A percentile compares a stretch with the other conserved stretches of the same genome.
phyloP scores from a whole-genome alignment of 2,329 filamentous ascomycete genomes.

The Chrysoporthe deuterocubensis region DNA sequence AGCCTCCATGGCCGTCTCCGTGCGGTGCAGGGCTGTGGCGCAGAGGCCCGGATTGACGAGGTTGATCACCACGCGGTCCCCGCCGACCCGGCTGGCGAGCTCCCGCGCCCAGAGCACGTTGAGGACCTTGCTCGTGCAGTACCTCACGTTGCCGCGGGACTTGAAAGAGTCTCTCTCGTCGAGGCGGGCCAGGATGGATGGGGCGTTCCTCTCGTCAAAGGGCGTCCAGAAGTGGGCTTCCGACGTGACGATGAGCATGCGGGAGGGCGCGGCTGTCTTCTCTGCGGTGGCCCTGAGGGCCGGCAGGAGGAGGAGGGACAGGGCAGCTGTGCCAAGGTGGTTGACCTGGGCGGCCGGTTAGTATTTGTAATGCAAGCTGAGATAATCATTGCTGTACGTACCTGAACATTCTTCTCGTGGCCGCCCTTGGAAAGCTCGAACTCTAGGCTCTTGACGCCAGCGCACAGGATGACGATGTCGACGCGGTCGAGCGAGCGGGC shows the following conservation, averaged over 20 bases:
- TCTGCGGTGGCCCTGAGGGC: background rate
- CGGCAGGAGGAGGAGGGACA: slow-evolving; percentile 2
- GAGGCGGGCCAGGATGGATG: background rate
- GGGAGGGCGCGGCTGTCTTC: background rate
- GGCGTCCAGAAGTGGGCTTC: slow-evolving; percentile 5
- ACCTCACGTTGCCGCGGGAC: background rate
- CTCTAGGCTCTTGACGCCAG: slow-evolving; percentile 40
- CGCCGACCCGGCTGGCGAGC: background rate
- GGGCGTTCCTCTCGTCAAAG: slow-evolving; percentile 3
- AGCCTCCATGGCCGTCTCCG: background rate
- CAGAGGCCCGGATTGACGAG: slow-evolving; percentile 7
- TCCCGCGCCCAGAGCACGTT: slow-evolving; percentile 10
- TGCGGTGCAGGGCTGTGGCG: background rate
- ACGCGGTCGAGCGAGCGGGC: slow-evolving; percentile 42
- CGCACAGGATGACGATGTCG: slow-evolving; percentile 52
- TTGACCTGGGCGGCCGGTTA: background rate
- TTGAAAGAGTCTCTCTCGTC: background rate
- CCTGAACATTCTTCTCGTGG: slow-evolving; percentile 3
- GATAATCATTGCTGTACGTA: background rate
- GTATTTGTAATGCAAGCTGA: background rate
- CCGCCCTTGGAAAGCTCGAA: slow-evolving; percentile 25
- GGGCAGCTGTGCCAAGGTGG: slow-evolving; percentile 2
- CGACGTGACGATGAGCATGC: slow-evolving; percentile 1
- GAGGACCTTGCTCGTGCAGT: slow-evolving; percentile 1
- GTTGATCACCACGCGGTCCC: slow-evolving; percentile 5